phyloP scores from a whole-genome alignment of 208 protist species.

The Kentomonas sorsogonicus region DNA sequence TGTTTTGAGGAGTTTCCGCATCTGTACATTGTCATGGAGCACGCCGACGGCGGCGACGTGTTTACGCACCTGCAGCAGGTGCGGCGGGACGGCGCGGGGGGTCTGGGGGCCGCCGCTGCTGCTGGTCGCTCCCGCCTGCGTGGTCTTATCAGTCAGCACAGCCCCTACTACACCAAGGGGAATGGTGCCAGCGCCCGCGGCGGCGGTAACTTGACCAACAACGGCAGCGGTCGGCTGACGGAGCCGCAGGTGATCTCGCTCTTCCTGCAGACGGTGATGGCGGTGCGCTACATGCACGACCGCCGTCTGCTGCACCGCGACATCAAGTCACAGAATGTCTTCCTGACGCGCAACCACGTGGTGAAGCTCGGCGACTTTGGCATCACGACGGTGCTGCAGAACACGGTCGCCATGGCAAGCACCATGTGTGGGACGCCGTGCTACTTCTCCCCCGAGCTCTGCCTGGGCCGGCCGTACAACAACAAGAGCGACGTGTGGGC shows the following conservation, averaged over 20 bases:
- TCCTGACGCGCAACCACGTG: slow-evolving; percentile 74
- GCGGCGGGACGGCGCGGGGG: not conserved
- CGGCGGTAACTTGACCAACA: too few relatives aligned
- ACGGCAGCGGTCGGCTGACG: slow-evolving; percentile 36
- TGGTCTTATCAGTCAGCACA: too few relatives aligned
- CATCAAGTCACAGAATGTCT: slow-evolving; percentile 92
- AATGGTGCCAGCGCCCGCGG: too few relatives aligned
- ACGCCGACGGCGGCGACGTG: slow-evolving; percentile 85
- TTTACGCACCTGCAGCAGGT: slow-evolving; percentile 45
- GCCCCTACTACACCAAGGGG: too few relatives aligned
- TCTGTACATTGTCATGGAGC: slow-evolving; percentile 91
- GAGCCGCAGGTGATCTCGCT: slow-evolving; percentile 70
- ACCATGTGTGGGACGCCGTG: slow-evolving; percentile 95
- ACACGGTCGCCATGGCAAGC: slow-evolving; percentile 81
- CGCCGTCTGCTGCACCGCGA: slow-evolving; percentile 88
- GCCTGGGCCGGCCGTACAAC: slow-evolving; percentile 90
- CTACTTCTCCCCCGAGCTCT: slow-evolving; percentile 94
- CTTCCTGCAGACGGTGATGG: slow-evolving; percentile 83
- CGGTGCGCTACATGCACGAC: slow-evolving; percentile 88
- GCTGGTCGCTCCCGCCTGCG: too few relatives aligned
- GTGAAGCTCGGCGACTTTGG: slow-evolving; percentile 92
- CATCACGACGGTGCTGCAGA: slow-evolving; percentile 86
- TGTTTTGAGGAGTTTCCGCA: slow-evolving; percentile 74
- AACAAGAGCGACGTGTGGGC: slow-evolving; percentile 93
- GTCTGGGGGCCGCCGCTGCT: not conserved